Conservation (phyloP, 1,284 basidiomycete species). For the Rhodotorula sp. region DNA sequence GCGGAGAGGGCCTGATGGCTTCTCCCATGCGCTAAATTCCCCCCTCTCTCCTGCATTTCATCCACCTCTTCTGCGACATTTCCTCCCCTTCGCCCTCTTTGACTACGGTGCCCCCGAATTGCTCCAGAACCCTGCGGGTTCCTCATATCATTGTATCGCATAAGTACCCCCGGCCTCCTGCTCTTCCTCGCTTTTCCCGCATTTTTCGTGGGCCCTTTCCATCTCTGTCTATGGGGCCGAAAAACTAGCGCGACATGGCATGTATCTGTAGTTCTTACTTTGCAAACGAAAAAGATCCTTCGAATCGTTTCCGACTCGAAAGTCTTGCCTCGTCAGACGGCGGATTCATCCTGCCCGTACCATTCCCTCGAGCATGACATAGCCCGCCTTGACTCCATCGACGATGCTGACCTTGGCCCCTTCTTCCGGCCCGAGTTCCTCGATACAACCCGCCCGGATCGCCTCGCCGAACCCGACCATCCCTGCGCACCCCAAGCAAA, state of each 20-base stretch:
- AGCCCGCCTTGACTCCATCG: slow-evolving; percentile 53
- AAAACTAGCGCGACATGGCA: neutral
- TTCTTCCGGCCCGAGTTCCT: slow-evolving; percentile 43
- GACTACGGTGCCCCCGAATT: neutral
- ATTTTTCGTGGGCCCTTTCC: neutral
- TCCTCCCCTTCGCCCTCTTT: neutral
- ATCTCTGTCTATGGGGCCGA: neutral
- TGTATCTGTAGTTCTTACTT: neutral
- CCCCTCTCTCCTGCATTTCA: neutral
- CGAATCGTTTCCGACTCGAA: too few relatives aligned
- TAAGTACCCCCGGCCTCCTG: neutral
- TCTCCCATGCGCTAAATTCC: slow-evolving; percentile 17
- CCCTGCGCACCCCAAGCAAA: slow-evolving; percentile 57
- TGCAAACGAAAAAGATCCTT: too few relatives aligned
- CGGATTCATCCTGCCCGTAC: neutral
- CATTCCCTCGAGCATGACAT: slow-evolving; percentile 18
- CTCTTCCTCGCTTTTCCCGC: too few relatives aligned
- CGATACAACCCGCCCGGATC: slow-evolving; percentile 42
- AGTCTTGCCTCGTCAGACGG: too few relatives aligned
- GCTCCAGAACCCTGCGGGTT: neutral
- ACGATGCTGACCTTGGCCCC: slow-evolving; percentile 50
- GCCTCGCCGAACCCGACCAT: slow-evolving; percentile 56
- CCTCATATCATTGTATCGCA: neutral
- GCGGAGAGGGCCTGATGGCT: slow-evolving; percentile 25
- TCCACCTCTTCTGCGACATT: neutral